A percentile compares a stretch with the other conserved stretches of the same genome.
phyloP scores from a whole-genome alignment of 768 basidiomycete genomes.

The Chalciporus pseudorubinellus region DNA sequence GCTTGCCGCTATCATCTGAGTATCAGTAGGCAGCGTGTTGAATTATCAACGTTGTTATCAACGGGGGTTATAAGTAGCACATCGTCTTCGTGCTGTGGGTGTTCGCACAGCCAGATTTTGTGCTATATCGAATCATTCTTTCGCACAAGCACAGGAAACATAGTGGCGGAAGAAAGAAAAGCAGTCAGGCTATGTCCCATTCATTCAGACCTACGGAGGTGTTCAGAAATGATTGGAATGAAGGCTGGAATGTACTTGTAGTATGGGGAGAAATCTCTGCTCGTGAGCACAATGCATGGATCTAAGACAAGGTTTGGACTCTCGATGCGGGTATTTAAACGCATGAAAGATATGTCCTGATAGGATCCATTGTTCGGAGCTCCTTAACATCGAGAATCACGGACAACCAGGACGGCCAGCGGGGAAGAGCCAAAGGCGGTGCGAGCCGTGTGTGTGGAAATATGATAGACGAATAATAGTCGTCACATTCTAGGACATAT shows the following conservation, averaged over 20 bases:
- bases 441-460: conserved; percentile 3
- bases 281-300: too few species aligned
- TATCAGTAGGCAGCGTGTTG: not conserved
- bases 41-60: not conserved
- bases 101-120: conserved; percentile 8
- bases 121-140: not conserved
- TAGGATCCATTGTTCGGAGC: conserved; percentile 10
- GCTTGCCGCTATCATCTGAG: not conserved
- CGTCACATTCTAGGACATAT: conserved; percentile 22
- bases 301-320: too few species aligned
- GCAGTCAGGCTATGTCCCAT: too few species aligned
- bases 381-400: conserved; percentile 10
- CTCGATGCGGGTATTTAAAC: conserved; percentile 16
- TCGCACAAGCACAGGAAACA: conserved; percentile 4
- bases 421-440: not conserved
- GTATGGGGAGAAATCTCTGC: too few species aligned
- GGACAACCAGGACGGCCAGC: conserved; percentile 4
- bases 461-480: conserved; percentile 5
- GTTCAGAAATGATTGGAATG: too few species aligned
- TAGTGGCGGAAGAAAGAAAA: too few species aligned
- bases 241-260: too few species aligned
- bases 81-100: conserved; percentile 1
- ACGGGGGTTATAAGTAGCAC: not conserved
- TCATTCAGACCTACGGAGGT: too few species aligned
- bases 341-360: conserved; percentile 7